Conservation (phyloP, 2,329 filamentous ascomycete genomes). For the Aspergillus fijiensis region DNA sequence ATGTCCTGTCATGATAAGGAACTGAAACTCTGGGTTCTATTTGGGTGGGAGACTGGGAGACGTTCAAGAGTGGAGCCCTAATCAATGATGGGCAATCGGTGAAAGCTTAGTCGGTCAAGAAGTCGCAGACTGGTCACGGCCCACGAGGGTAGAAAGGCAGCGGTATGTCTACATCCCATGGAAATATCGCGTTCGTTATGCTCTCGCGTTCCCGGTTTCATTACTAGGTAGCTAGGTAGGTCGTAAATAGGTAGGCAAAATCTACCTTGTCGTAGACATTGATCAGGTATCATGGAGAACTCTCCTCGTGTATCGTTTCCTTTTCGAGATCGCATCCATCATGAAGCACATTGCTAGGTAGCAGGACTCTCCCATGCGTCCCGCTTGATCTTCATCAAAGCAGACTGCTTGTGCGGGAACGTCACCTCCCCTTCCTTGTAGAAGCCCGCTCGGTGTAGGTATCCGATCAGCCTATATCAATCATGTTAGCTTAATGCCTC, state of each 20-base stretch:
- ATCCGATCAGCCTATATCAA: slow-evolving; percentile 63
- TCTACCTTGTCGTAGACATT: too few relatives aligned
- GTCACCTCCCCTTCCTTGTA: slow-evolving; percentile 81
- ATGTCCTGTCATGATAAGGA: neutral
- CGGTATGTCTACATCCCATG: too few relatives aligned
- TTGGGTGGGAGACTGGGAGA: too few relatives aligned
- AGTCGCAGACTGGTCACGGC: too few relatives aligned
- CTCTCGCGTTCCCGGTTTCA: too few relatives aligned
- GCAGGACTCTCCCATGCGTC: slow-evolving; percentile 76
- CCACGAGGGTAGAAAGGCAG: too few relatives aligned
- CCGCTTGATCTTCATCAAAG: slow-evolving; percentile 74
- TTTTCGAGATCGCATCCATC: neutral
- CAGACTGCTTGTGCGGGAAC: slow-evolving; percentile 90
- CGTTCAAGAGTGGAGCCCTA: too few relatives aligned
- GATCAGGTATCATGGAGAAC: neutral
- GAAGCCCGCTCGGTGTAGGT: slow-evolving; percentile 74
- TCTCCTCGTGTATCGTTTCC: neutral
- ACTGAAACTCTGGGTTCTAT: neutral
- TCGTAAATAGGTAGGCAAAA: neutral
- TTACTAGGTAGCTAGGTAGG: neutral
- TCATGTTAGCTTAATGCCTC: slow-evolving; percentile 14
- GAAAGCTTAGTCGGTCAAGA: neutral
- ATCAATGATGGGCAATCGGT: too few relatives aligned
- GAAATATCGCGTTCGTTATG: too few relatives aligned
- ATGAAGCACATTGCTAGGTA: slow-evolving; percentile 41